Percentiles rank a stretch among this genome's conserved stretches.
phyloP scores from a whole-genome alignment of 768 basidiomycete species.

The Leccinum rimulosum region DNA sequence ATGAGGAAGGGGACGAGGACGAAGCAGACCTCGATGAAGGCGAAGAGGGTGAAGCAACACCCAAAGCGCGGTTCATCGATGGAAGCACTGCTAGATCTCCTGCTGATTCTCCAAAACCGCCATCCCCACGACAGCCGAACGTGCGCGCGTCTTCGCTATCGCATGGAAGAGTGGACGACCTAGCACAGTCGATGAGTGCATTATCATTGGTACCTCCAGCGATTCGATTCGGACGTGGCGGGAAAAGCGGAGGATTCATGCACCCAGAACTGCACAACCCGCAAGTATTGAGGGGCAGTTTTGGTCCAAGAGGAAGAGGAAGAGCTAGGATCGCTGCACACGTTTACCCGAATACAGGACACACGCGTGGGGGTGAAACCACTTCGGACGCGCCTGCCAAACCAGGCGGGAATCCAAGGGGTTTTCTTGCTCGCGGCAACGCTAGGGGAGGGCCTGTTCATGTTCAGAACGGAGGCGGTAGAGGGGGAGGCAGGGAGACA shows the following conservation, averaged over 20 bases:
- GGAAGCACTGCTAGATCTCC: slow-evolving; percentile 19
- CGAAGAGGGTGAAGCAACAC: slow-evolving; percentile 26
- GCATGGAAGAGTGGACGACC: slow-evolving; percentile 40
- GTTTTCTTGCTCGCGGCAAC: slow-evolving; percentile 12
- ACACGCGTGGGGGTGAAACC: slow-evolving; percentile 7
- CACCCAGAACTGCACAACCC: slow-evolving; percentile 34
- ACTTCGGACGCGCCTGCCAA: background rate
- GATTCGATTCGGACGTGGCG: slow-evolving; percentile 74
- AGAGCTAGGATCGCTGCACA: slow-evolving; percentile 27
- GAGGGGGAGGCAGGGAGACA: slow-evolving; percentile 14
- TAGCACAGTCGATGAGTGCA: slow-evolving; percentile 46
- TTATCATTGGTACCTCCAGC: slow-evolving; percentile 64
- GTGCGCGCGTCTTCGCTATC: slow-evolving; percentile 17
- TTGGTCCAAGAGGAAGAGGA: slow-evolving; percentile 32
- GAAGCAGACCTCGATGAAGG: slow-evolving; percentile 21
- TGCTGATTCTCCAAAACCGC: slow-evolving; percentile 15
- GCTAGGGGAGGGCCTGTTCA: slow-evolving; percentile 10
- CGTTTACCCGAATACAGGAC: slow-evolving; percentile 17
- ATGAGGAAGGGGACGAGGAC: slow-evolving; percentile 13
- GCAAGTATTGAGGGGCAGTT: slow-evolving; percentile 27
- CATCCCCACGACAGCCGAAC: slow-evolving; percentile 22
- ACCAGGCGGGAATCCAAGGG: slow-evolving; percentile 11
- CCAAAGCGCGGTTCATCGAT: slow-evolving; percentile 22
- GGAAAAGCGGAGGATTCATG: slow-evolving; percentile 51
- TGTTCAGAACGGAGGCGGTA: background rate